Percentiles rank a stretch among this genome's conserved stretches.
Evolutionary conservation across 352 stramenopile genomes (phyloP).

Genomic region (Peronospora belbahrii): DNA sequence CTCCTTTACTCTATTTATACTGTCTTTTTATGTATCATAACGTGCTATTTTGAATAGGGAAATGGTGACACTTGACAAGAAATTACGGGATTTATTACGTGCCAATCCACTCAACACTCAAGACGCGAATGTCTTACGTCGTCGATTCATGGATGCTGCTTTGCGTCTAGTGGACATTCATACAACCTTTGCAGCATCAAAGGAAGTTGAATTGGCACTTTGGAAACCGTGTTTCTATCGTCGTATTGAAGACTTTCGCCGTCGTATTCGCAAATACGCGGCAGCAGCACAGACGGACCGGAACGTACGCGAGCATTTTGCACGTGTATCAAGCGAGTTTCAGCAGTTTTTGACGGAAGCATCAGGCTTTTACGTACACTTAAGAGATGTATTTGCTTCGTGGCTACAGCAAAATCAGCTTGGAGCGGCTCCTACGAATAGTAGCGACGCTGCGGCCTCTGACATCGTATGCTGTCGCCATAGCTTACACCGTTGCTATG

Average conservation of each 20-base stretch:
- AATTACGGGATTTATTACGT: slow-evolving; percentile 62
- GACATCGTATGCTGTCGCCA: slow-evolving; percentile 36
- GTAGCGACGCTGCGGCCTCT: background rate
- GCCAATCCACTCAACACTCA: slow-evolving; percentile 53
- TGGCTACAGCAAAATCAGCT: slow-evolving; percentile 37
- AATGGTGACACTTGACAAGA: slow-evolving; percentile 61
- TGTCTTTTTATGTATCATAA: background rate
- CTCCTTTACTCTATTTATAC: background rate
- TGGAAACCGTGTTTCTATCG: slow-evolving; percentile 91
- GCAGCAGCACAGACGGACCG: slow-evolving; percentile 54
- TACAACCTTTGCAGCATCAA: slow-evolving; percentile 47
- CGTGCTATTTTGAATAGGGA: slow-evolving; percentile 27
- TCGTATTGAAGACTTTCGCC: slow-evolving; percentile 85
- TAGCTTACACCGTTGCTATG: slow-evolving; percentile 73
- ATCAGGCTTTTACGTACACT: slow-evolving; percentile 65
- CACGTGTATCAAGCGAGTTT: slow-evolving; percentile 64
- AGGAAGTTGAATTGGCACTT: slow-evolving; percentile 74
- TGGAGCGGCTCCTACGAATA: background rate
- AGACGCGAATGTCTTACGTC: slow-evolving; percentile 51
- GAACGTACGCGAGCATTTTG: slow-evolving; percentile 68
- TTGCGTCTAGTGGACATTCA: slow-evolving; percentile 33
- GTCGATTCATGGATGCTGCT: slow-evolving; percentile 48
- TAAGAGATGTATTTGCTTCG: slow-evolving; percentile 41
- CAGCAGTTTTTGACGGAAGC: slow-evolving; percentile 58
- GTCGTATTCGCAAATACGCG: slow-evolving; percentile 82